phyloP scores from a whole-genome alignment of 2,329 filamentous ascomycete species.

The Parastagonospora avenae region DNA sequence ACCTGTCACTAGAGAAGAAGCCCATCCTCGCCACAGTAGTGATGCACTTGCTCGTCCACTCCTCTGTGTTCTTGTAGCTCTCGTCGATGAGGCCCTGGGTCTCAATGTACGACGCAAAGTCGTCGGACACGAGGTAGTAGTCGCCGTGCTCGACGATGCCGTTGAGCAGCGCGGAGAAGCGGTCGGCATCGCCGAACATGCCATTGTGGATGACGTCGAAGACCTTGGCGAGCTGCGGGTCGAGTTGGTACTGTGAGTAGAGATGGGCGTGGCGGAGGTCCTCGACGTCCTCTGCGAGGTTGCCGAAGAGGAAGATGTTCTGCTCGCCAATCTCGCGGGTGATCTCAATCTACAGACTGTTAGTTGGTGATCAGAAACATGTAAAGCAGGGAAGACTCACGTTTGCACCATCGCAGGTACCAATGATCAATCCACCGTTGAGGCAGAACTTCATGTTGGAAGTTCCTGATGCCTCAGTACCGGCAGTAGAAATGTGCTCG shows the following conservation, averaged over 20 bases:
- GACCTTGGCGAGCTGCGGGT: conserved; percentile 77
- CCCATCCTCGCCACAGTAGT: conserved; percentile 90
- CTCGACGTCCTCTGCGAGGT: conserved; percentile 93
- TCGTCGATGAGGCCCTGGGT: conserved; percentile 91
- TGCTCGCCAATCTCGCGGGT: conserved; percentile 94
- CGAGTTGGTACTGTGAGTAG: conserved; percentile 79
- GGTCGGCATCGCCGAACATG: conserved; percentile 77
- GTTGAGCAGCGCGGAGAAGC: conserved; percentile 82
- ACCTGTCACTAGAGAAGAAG: conserved; percentile 94
- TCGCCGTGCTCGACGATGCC: conserved; percentile 92
- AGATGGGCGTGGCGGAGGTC: conserved; percentile 90
- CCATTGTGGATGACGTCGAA: conserved; percentile 82
- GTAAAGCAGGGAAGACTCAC: conserved; percentile 60
- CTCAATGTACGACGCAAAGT: conserved; percentile 93
- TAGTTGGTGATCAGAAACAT: neutral
- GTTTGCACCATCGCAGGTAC: conserved; percentile 96
- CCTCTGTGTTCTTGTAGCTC: conserved; percentile 88
- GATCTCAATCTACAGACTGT: conserved; percentile 76
- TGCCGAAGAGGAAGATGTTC: conserved; percentile 99
- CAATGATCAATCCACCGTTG: conserved; percentile 96
- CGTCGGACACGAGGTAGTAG: conserved; percentile 96
- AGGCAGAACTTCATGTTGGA: conserved; percentile 99
- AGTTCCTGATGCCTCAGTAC: conserved; percentile 85
- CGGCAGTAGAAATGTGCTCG: conserved; percentile 97
- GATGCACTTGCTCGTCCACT: conserved; percentile 91